Percentiles rank a stretch among this genome's conserved stretches.
phyloP scores from a whole-genome alignment of 1,284 basidiomycete species.

The Ustilago curta region DNA sequence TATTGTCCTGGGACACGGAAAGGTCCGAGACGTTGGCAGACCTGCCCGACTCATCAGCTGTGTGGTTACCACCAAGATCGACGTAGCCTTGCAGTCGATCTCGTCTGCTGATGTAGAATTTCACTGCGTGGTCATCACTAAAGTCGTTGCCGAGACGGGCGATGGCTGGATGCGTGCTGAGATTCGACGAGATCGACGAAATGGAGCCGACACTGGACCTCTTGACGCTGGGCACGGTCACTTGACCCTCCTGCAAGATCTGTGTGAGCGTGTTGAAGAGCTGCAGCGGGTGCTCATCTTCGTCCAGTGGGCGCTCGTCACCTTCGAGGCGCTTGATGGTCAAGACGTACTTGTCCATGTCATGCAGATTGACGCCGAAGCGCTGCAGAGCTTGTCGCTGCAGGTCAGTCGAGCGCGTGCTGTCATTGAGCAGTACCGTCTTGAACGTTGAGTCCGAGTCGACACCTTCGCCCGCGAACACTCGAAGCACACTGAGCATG shows the following conservation, averaged over 20 bases:
- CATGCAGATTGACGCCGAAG: constrained; percentile 76
- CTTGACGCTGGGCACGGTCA: constrained; percentile 79
- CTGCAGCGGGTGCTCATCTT: constrained; percentile 82
- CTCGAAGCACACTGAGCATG: constrained; percentile 89
- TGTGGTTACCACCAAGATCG: constrained; percentile 25
- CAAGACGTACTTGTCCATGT: constrained; percentile 79
- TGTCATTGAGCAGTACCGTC: constrained; percentile 89
- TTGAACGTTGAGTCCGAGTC: constrained; percentile 97
- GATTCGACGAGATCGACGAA: constrained; percentile 87
- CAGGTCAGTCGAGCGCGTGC: constrained; percentile 84
- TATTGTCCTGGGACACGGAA: constrained; percentile 42
- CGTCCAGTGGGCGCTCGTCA: constrained; percentile 77
- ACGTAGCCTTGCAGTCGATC: constrained; percentile 44
- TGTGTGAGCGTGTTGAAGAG: constrained; percentile 88
- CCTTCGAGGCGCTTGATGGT: constrained; percentile 92
- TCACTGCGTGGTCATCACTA: constrained; percentile 94
- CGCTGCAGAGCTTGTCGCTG: constrained; percentile 91
- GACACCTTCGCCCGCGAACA: constrained; percentile 85
- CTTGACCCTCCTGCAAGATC: constrained; percentile 69
- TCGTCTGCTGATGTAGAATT: constrained; percentile 84
- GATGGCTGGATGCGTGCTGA: constrained; percentile 93
- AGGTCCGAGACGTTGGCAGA: constrained; percentile 37
- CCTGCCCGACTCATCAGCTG: constrained; percentile 31
- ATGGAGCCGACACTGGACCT: constrained; percentile 92
- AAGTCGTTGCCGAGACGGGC: constrained; percentile 91